phyloP scores from a whole-genome alignment of 2,329 filamentous ascomycete genomes.

The Cephalotrichum gorgonifer region DNA sequence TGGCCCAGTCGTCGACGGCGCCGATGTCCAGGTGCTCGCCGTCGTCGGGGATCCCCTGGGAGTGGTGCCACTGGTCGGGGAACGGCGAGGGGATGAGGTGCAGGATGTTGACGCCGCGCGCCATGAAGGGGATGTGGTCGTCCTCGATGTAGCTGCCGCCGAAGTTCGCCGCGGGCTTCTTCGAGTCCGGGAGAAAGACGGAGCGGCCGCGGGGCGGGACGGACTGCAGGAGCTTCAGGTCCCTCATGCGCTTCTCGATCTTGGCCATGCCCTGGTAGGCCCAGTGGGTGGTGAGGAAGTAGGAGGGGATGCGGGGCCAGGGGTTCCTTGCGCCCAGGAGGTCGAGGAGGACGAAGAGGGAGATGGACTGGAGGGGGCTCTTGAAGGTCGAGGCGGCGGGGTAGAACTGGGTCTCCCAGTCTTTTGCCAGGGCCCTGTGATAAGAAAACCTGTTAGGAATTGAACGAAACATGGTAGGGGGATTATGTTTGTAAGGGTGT shows the following conservation, averaged over 20 bases:
- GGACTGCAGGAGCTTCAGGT: constrained; percentile 56
- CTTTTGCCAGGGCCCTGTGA: constrained; percentile 57
- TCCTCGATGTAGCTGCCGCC: constrained; percentile 54
- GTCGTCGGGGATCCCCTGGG: constrained; percentile 55
- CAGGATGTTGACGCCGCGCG: constrained; percentile 73
- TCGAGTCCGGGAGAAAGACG: constrained; percentile 56
- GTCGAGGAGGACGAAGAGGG: constrained; percentile 84
- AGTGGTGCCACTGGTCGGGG: constrained; percentile 73
- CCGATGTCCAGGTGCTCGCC: constrained; percentile 71
- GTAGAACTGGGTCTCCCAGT: constrained; percentile 66
- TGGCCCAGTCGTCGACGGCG: constrained; percentile 80
- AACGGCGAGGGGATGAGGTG: constrained; percentile 84
- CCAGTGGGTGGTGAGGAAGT: constrained; percentile 88
- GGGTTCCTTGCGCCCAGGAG: constrained; percentile 58
- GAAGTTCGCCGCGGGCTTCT: constrained; percentile 37
- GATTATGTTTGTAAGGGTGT: neutral
- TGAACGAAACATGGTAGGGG: neutral
- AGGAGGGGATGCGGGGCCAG: constrained; percentile 63
- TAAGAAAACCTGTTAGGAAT: neutral
- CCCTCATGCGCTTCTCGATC: constrained; percentile 64
- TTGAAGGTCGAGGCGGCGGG: constrained; percentile 64
- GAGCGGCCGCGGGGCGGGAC: constrained; percentile 19
- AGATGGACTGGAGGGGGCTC: constrained; percentile 67
- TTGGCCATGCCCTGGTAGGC: constrained; percentile 69
- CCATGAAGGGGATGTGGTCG: constrained; percentile 87